Evolutionary conservation across 192 early-diverging fungal genomes (phyloP), one percentile per base, ranked within the genome.

Genomic region (Coemansia sp.): DNA sequence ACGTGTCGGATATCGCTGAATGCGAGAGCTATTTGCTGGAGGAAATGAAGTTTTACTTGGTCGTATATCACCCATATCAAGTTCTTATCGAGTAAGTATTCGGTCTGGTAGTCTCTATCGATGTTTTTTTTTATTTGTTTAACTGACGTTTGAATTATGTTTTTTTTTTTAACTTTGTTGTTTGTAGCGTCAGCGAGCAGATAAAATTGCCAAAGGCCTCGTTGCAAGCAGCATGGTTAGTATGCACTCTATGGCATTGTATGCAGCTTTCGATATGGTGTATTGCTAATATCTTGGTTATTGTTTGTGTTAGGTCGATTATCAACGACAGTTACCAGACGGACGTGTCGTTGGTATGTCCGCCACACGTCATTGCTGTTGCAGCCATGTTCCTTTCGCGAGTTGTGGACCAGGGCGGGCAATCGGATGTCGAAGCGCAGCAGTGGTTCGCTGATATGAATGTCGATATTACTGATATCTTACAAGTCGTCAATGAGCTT

Each of bases 11-110:
- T 65, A 87, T 97, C 48, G 94, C 95, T 29, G 95, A 96, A 55
- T 95, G 92, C 79, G 95, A 97, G 69, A 95, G 94, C 75, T 94
- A 95, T 64, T 67, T 97, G 32, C 42, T 97, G 36, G 95, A 97
- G 70, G 94, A 94, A 21, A 86, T 97, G 64, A 89, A 95, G 72
- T 97, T 95, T 65, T 94, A 92, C 68, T 73, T 94, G 60, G 90
- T 96, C 63, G 88, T 95, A 0, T 94, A 88, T 72, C 94, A 97
- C 68, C 94, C 95, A 8, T 97, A 96, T 70, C 87, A 90, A 25
- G 85, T 90, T 5, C 82, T 97, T 2, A 88, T 85, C 1, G 84
- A 91, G 68, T 87, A 84, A 62, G 91, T 88, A 19, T 50, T 25
- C 1, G 9, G 21, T 9, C 6, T 50, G 19, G 5, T 19, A 21